Evolutionary conservation across 768 basidiomycete species (phyloP).

Genomic region (Dioszegia aurantiaca): DNA sequence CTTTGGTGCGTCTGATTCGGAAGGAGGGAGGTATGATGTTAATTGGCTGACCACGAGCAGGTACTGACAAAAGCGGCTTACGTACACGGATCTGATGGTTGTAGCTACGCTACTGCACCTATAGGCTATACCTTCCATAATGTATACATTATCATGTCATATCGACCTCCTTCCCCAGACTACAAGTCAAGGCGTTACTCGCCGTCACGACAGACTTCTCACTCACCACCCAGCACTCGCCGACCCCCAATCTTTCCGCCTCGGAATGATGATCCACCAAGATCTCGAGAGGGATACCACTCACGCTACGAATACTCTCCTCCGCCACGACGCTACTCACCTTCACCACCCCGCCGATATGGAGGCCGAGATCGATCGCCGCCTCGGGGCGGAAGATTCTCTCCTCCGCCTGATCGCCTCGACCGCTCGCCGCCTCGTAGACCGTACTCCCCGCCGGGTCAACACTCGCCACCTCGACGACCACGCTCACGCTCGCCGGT

Average conservation of each 20-base stretch:
- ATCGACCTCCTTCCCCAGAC: conserved; percentile 29
- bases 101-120: neutral
- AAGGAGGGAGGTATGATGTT: too few species aligned
- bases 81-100: neutral
- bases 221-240: conserved; percentile 12
- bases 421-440: conserved; percentile 1
- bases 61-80: too few species aligned
- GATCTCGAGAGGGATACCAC: neutral
- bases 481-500: conserved; percentile 5
- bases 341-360: neutral
- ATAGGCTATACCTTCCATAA: neutral
- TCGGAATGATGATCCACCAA: neutral
- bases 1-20: neutral
- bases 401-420: too few species aligned
- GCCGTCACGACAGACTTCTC: conserved; percentile 33
- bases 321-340: conserved; percentile 20
- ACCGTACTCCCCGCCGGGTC: conserved; percentile 11
- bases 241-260: neutral
- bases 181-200: conserved; percentile 37
- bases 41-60: too few species aligned
- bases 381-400: too few species aligned
- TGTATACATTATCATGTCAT: conserved; percentile 22
- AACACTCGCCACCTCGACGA: conserved; percentile 13
- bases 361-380: neutral
- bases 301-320: conserved; percentile 7